A percentile compares a stretch with the other conserved stretches of the same genome.
phyloP scores from a whole-genome alignment of 2,329 filamentous ascomycete species.

The Curvularia sp. region DNA sequence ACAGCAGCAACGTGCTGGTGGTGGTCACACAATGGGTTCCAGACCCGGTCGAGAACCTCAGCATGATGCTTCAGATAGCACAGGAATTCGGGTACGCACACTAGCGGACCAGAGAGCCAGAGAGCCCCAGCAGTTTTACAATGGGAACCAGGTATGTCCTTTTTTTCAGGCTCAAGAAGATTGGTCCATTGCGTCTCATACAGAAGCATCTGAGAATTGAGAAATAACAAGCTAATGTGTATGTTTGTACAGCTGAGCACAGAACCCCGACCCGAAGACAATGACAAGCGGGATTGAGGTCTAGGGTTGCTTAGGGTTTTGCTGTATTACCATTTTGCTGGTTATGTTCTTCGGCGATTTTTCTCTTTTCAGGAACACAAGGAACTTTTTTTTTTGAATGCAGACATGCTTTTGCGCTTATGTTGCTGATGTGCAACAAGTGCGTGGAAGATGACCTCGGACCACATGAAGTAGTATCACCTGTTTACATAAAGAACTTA shows the following conservation, averaged over 20 bases:
- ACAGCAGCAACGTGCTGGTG: constrained; percentile 7
- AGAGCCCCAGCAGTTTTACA: constrained; percentile 77
- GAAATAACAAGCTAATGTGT: background rate
- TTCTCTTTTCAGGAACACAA: background rate
- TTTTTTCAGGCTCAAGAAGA: background rate
- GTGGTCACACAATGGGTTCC: constrained; percentile 20
- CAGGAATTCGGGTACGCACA: constrained; percentile 52
- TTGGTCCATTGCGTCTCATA: no score
- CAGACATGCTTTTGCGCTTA: background rate
- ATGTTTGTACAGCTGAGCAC: constrained; percentile 11
- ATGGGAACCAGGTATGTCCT: constrained; percentile 82
- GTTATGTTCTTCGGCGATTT: background rate
- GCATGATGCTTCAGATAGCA: background rate
- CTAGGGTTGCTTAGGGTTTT: background rate
- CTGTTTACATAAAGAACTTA: background rate
- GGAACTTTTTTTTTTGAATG: background rate
- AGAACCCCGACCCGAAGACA: constrained; percentile 11
- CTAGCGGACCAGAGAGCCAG: constrained; percentile 59
- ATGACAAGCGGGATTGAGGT: constrained; percentile 13
- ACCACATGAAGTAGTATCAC: background rate
- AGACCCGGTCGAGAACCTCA: constrained; percentile 18
- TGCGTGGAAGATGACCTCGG: background rate
- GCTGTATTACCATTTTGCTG: background rate
- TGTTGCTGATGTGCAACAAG: background rate
- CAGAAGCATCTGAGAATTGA: no score